Conservation (phyloP, 2,329 filamentous ascomycete species). For the Nigrospora osmanthi region DNA sequence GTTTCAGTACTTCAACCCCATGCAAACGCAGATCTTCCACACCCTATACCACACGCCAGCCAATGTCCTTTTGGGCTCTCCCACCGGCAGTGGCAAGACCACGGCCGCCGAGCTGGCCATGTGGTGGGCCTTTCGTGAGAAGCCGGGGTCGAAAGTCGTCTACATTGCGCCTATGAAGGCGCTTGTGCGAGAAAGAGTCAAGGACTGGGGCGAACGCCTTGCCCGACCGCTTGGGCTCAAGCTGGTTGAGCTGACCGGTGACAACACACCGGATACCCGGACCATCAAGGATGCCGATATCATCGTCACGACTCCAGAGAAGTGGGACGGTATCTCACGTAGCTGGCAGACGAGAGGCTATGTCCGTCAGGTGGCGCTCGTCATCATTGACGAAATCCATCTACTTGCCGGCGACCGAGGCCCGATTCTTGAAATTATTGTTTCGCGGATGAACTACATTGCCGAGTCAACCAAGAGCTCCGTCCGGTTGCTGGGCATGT, state of each 20-base stretch:
- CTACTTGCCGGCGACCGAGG: constrained; percentile 92
- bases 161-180: constrained; percentile 99
- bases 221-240: constrained; percentile 78
- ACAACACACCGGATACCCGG: constrained; percentile 94
- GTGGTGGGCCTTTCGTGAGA: constrained; percentile 98
- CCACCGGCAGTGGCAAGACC: constrained; percentile 95
- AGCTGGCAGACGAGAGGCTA: constrained; percentile 98
- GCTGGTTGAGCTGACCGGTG: constrained; percentile 90
- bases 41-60: constrained; percentile 86
- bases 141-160: constrained; percentile 91
- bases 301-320: constrained; percentile 98
- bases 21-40: constrained; percentile 99
- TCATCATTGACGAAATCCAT: constrained; percentile 98
- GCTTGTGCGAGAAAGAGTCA: constrained; percentile 88
- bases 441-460: constrained; percentile 94
- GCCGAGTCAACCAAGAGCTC: constrained; percentile 85
- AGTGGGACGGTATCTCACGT: constrained; percentile 98
- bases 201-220: constrained; percentile 84
- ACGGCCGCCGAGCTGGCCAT: constrained; percentile 93
- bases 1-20: constrained; percentile 97
- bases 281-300: constrained; percentile 95
- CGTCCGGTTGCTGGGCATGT: constrained; percentile 95
- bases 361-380: constrained; percentile 86
- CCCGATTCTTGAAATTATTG: constrained; percentile 97
- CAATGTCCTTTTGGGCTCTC: constrained; percentile 90